Conservation (phyloP, 805 yeast genomes). For the Hanseniaspora jakobsenii region DNA sequence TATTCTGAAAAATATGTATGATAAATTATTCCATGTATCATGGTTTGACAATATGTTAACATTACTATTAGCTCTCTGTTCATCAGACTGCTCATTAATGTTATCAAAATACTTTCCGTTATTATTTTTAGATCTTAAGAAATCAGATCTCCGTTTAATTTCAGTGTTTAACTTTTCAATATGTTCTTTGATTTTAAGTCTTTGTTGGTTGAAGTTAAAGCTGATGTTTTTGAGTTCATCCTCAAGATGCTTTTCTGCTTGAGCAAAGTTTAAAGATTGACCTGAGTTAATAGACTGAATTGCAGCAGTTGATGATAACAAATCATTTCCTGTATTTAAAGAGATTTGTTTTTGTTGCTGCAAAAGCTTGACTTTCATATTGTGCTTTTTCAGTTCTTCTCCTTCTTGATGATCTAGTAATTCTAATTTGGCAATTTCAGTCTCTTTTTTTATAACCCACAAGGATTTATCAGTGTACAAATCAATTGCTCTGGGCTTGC, state of each 20-base stretch:
- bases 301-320: background rate
- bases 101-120: too few relatives aligned
- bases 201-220: background rate
- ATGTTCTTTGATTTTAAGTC: background rate
- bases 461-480: constrained; percentile 5
- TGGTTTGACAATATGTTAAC: background rate
- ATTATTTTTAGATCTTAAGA: too few relatives aligned
- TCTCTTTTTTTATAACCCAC: constrained; percentile 11
- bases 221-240: background rate
- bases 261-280: background rate
- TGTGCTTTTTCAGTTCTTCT: constrained; percentile 8
- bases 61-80: background rate
- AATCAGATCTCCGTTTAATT: too few relatives aligned
- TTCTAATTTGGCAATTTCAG: constrained; percentile 4
- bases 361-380: constrained; percentile 1
- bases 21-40: background rate
- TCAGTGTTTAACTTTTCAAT: constrained; percentile 6
- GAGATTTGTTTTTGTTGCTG: constrained; percentile 10
- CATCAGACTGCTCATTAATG: too few relatives aligned
- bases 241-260: constrained; percentile 8
- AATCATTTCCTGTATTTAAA: background rate
- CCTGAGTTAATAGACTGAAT: constrained; percentile 2
- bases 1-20: constrained; percentile 15
- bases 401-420: constrained; percentile 5
- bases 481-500: constrained; percentile 7